phyloP scores from a whole-genome alignment of 176 grass and related monocot species.

The Microstegium vimineum region DNA sequence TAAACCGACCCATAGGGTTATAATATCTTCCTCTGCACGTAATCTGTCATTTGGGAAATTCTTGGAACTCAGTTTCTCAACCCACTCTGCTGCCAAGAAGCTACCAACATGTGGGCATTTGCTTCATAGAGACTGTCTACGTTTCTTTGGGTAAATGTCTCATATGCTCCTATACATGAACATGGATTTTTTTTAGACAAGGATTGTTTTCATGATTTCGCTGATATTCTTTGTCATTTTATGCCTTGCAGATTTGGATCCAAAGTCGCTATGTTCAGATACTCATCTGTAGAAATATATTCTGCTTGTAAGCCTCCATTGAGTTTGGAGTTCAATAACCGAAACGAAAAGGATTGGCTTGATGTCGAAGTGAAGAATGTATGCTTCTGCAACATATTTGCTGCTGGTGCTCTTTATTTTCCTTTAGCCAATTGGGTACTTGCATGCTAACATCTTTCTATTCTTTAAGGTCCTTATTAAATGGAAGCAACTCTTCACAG shows the following conservation, averaged over 20 bases:
- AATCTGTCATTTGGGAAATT: conserved; percentile 93
- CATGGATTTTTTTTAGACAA: neutral
- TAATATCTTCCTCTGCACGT: conserved; percentile 68
- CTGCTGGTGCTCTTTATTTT: conserved; percentile 10
- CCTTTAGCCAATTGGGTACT: conserved; percentile 13
- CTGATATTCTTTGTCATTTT: neutral
- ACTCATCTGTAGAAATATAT: conserved; percentile 85
- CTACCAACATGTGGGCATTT: conserved; percentile 76
- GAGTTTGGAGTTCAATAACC: conserved; percentile 62
- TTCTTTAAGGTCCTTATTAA: conserved; percentile 63
- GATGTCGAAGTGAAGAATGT: conserved; percentile 61
- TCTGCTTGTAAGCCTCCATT: conserved; percentile 71
- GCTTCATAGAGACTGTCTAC: conserved; percentile 83
- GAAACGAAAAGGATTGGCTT: conserved; percentile 60
- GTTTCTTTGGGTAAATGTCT: conserved; percentile 88
- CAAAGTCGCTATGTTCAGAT: conserved; percentile 85
- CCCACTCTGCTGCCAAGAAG: conserved; percentile 71
- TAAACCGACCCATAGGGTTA: conserved; percentile 54
- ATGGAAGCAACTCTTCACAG: conserved; percentile 56
- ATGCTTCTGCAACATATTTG: conserved; percentile 37
- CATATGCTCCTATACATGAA: neutral
- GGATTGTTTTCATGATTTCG: conserved; percentile 10
- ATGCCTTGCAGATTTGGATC: conserved; percentile 62
- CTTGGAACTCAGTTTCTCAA: conserved; percentile 93
- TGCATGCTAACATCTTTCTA: conserved; percentile 30